Evolutionary conservation across 2,329 filamentous ascomycete genomes (phyloP), one percentile per base, ranked within the genome.

Genomic region (Saccharata proteae): DNA sequence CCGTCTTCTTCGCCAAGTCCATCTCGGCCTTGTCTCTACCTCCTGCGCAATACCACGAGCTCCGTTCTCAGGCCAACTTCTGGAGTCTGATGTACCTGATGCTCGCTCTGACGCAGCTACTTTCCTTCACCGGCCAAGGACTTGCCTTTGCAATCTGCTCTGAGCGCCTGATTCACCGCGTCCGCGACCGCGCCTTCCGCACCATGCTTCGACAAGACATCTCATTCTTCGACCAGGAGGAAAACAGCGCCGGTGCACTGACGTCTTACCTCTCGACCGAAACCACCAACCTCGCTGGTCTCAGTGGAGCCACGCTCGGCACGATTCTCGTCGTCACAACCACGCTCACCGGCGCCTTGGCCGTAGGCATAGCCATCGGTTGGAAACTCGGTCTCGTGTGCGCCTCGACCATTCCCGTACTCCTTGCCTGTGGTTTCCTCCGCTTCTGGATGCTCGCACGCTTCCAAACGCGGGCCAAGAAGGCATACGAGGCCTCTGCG

Each of bases 131-230:
- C 13, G 55, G 61, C 5, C 80, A 88, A 46, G 84, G 84, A 9
- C 9, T 36, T 24, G 29, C 26, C 2, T 86, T 96, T 44, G 86
- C 84, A 12, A 76, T 75, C 46, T 86, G 82, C 59, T 90, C 84
- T n/a, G 83, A 93, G 59, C 70, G 75, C 23, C 69, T 96, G 15
- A 71, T 94, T 33, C 81, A 83, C 50, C 76, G 84, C 13, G 83
- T 88, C 2, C 74, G 90, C 44, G 76, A 90, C 53, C 67, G 66
- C 35, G 80, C 85, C 5, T 94, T 98, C 64, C 71, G 86, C 18
- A 69, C 78, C 15, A 84, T 96, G 62, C 72, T 96, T 30, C 80
- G 86, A 41, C 88, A 96, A 56, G 90, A 96, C 40, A 86, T 96
- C 36, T 65, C 75, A 16, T 96, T 86, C 55, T 98, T 94, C 45